Evolutionary conservation across 2,329 filamentous ascomycete species (phyloP), one percentile per base, ranked within the genome.

Genomic region (Fusarium sp.): DNA sequence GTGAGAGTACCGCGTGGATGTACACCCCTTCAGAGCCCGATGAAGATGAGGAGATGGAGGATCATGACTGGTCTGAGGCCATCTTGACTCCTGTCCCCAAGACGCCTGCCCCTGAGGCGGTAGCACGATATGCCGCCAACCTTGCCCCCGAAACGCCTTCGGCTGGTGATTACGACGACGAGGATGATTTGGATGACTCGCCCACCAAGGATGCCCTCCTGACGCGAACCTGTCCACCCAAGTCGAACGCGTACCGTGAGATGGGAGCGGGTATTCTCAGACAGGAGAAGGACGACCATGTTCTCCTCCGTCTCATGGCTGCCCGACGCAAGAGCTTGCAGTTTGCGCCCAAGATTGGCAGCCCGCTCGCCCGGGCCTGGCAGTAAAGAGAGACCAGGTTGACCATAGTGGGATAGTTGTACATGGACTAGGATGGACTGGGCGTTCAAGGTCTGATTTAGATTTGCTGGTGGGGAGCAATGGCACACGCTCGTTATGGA

Each of bases 321-420:
- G 92, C 92, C 1, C 85, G 92, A 65, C 86, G 93, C 65, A 94
- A 93, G 87, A 95, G 91, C 76, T 78, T 94, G 78, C 91, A 93
- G 76, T 94, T 91, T 82, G 91, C 91, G 34, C 93, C 92, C 31
- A 92, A 92, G 80, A 82, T 94, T 62, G 90, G 88, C 16, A 95
- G 92, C 78, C 93, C 92, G 3, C 81, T 95, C 72, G 86, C 89
- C 28, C 88, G 84, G 74, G 82, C 85, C 28, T 90, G 87, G 88
- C 80, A 76, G 44, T 80, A 72, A 16, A 36, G 52, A 16, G 30
- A 23, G 3, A 23, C 23, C 23, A 23, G 23, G 23, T 23, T 23
- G 40, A n/a, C 58, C 15, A 65, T 27, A 48, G 16, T 47, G 37
- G 48, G 50, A 61, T 60, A 60, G 61, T 60, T 65, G 62, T 66